Evolutionary conservation across 2,329 filamentous ascomycete species (phyloP).

Genomic region (Bipolaris cookei): DNA sequence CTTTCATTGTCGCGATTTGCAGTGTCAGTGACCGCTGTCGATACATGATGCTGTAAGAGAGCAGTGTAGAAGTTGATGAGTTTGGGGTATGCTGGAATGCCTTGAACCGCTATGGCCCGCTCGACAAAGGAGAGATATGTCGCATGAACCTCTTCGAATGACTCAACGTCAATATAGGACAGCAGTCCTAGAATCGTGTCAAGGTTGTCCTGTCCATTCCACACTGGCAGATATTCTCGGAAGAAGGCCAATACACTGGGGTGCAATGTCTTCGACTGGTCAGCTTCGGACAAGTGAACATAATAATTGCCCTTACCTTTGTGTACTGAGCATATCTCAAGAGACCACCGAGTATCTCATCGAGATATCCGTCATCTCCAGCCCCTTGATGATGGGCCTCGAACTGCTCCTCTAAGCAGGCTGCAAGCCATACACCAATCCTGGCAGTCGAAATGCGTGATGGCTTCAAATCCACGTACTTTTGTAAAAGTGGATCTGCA

Average conservation of each 20-base stretch:
- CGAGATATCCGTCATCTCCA: conserved; percentile 29
- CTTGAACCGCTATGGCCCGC: conserved; percentile 47
- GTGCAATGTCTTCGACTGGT: conserved; percentile 38
- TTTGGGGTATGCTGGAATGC: conserved; percentile 59
- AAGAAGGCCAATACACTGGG: conserved; percentile 44
- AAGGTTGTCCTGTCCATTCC: conserved; percentile 45
- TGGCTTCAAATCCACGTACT: conserved; percentile 66
- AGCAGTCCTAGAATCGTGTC: conserved; percentile 61
- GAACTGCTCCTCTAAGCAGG: conserved; percentile 48
- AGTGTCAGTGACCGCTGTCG: conserved; percentile 40
- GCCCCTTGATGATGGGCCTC: conserved; percentile 24
- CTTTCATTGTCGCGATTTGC: conserved; percentile 48
- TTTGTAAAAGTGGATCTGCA: conserved; percentile 78
- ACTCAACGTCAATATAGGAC: conserved; percentile 50
- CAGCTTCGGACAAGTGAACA: not conserved
- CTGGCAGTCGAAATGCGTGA: conserved; percentile 36
- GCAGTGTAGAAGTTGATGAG: conserved; percentile 72
- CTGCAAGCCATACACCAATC: conserved; percentile 49
- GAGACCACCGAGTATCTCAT: conserved; percentile 43
- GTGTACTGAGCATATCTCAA: conserved; percentile 43
- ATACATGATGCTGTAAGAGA: conserved; percentile 65
- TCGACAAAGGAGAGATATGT: conserved; percentile 52
- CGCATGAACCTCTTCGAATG: conserved; percentile 57
- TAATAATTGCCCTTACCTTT: conserved; percentile 34
- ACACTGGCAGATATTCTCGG: conserved; percentile 43